phyloP scores from a whole-genome alignment of 83 land plant genomes.

The Thuja plicata region DNA sequence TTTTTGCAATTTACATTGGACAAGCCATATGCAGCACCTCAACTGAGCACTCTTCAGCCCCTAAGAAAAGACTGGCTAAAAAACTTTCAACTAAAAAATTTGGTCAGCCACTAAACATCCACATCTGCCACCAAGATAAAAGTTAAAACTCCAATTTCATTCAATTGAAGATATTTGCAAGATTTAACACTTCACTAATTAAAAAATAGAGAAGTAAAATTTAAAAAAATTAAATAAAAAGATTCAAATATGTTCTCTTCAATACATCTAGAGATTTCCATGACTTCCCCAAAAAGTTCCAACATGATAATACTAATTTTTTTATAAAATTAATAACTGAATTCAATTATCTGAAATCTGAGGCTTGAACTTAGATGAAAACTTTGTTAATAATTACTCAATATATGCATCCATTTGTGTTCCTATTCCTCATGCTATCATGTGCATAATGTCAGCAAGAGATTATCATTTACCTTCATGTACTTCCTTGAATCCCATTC shows the following conservation, averaged over 20 bases:
- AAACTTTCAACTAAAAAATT: neutral
- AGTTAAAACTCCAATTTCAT: neutral
- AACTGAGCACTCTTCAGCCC: neutral
- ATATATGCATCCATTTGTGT: conserved; percentile 92
- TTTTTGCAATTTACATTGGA: too few species aligned
- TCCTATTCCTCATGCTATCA: conserved; percentile 87
- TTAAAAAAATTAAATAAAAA: too few species aligned
- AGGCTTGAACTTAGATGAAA: conserved; percentile 57
- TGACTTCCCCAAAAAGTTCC: neutral
- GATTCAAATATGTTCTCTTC: neutral
- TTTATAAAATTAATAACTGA: neutral
- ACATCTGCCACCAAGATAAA: neutral
- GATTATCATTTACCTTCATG: conserved; percentile 82
- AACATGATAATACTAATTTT: neutral
- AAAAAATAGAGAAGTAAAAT: neutral
- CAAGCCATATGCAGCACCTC: neutral
- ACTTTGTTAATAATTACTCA: conserved; percentile 61
- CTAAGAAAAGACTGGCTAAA: neutral
- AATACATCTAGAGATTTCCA: neutral
- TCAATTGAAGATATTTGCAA: neutral
- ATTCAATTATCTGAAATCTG: neutral
- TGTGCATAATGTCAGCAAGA: conserved; percentile 63
- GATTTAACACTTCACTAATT: neutral
- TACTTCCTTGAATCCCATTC: conserved; percentile 84
- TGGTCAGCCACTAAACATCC: neutral